A percentile compares a stretch with the other conserved stretches of the same genome.
phyloP scores from a whole-genome alignment of 805 yeast species.

The Suhomyces xylopsoci region DNA sequence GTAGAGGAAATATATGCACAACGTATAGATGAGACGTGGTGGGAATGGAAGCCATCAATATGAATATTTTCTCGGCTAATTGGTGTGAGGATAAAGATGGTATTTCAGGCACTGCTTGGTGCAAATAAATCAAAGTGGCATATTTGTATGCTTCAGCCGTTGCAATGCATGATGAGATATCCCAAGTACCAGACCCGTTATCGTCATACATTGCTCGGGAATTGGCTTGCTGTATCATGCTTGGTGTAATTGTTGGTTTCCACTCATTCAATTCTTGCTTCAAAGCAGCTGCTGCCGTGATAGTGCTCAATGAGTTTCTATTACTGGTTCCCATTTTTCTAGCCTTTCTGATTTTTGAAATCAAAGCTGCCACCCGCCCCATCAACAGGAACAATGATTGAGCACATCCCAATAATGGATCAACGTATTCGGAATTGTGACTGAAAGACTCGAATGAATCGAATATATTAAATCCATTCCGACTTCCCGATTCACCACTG shows the following conservation, averaged over 20 bases:
- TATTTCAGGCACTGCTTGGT: constrained; percentile 70
- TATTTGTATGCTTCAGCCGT: constrained; percentile 70
- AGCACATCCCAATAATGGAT: constrained; percentile 66
- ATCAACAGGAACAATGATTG: constrained; percentile 62
- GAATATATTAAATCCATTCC: constrained; percentile 25
- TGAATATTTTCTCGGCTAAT: constrained; percentile 57
- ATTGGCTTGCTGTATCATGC: constrained; percentile 34
- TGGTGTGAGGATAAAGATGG: constrained; percentile 53
- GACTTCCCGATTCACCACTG: constrained; percentile 6
- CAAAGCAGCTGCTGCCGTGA: constrained; percentile 54
- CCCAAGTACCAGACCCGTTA: constrained; percentile 37
- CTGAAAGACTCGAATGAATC: constrained; percentile 40
- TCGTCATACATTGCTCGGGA: constrained; percentile 22
- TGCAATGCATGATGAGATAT: constrained; percentile 56
- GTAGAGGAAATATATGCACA: constrained; percentile 62
- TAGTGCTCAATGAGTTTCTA: constrained; percentile 43
- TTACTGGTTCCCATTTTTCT: constrained; percentile 6
- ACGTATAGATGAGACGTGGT: constrained; percentile 52
- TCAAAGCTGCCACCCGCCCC: constrained; percentile 59
- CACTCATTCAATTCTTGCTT: constrained; percentile 53
- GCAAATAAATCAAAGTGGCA: constrained; percentile 56
- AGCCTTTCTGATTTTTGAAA: constrained; percentile 44
- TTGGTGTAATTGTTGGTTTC: constrained; percentile 48
- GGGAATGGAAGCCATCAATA: constrained; percentile 62
- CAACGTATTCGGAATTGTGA: constrained; percentile 45